Evolutionary conservation across 1,139 yeast species (phyloP), one percentile per base, ranked within the genome.

Genomic region (Kodamaea ohmeri): DNA sequence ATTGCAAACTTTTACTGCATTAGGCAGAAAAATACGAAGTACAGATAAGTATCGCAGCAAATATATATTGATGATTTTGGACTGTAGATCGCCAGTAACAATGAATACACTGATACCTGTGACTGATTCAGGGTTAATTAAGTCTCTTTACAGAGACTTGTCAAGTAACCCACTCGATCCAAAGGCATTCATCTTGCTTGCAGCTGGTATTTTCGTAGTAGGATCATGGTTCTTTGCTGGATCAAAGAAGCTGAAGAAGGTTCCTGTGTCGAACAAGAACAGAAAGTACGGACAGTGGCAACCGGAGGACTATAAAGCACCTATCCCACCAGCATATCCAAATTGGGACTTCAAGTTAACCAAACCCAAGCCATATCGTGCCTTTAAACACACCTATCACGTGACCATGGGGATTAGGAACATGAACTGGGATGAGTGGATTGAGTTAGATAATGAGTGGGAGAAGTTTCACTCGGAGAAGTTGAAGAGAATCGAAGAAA

Each of bases 381-480:
- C 84, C 0, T 79, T 79, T 53, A 78, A 69, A 52, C 80, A 76
- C 53, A 76, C 73, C 43, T 79, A 79, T 50, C 53, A 54, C 43
- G 61, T 67, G 16, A 79, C 80, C 20, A 80, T 80, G 86, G 86
- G 84, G n/a, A 78, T 79, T 34, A 61, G 84, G 47, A 65, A 63
- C 43, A 73, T 79, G 81, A 73, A 76, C 37, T 71, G 73, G 68
- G 62, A 73, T 38, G 63, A 65, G 36, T 80, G 87, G 87, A 73
- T 80, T 46, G 83, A 80, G 53, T 61, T 80, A 38, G 87, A 80
- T 55, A 78, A 75, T 45, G 79, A 80, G 55, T 80, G 84, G 83
- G 49, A 48, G 38, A 71, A 70, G 47, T 80, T 55, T 48, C 85
- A 80, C 52, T 50, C 68, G 17, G 63, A 73, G 35, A 81, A 80